These are phyloP conservation scores for Solanum okadae DNA, from an alignment of 257 asterid species.

Conservation along the genomic window DNA sequence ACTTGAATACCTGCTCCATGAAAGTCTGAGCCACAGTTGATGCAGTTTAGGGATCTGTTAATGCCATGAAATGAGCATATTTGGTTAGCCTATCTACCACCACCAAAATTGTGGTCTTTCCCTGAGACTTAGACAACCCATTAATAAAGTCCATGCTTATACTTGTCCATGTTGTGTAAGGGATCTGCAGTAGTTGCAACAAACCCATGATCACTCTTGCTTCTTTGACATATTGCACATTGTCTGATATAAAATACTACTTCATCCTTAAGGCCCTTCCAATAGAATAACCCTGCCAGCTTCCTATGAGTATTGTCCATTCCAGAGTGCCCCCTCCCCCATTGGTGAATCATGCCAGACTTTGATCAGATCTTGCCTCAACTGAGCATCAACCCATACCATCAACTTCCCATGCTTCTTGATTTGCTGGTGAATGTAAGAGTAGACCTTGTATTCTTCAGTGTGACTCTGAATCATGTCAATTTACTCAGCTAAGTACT, in stretches of 20 bases:
- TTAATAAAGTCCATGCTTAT: neutral
- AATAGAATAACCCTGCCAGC: neutral
- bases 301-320: neutral
- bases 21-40: neutral
- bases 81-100: neutral
- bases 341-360: neutral
- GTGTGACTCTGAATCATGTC: neutral
- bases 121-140: neutral
- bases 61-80: neutral
- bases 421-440: neutral
- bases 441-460: neutral
- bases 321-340: neutral
- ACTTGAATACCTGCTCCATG: neutral
- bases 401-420: neutral
- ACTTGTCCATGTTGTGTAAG: neutral
- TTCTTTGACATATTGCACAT: neutral
- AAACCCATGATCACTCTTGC: neutral
- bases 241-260: neutral
- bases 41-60: neutral
- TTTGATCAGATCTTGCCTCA: neutral
- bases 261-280: neutral
- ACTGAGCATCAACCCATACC: neutral
- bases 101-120: neutral
- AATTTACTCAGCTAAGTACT: neutral
- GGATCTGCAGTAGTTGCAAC: neutral